A percentile compares a stretch with the other conserved stretches of the same genome.
phyloP scores from a whole-genome alignment of 768 basidiomycete genomes.

The Cystofilobasidium bisporidii region DNA sequence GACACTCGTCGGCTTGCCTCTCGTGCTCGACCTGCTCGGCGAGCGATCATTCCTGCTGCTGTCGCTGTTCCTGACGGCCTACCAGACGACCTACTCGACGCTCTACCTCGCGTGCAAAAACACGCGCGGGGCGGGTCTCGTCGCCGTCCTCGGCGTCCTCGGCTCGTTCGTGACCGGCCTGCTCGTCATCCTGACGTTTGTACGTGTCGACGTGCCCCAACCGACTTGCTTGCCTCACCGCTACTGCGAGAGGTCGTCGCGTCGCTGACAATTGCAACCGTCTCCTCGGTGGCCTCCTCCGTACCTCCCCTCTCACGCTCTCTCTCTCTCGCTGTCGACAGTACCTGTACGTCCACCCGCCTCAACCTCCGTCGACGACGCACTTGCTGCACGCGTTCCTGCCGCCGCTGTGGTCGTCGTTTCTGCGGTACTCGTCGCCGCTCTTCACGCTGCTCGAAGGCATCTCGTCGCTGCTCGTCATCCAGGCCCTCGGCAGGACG shows the following conservation, averaged over 20 bases:
- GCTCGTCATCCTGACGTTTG: slow-evolving; percentile 8
- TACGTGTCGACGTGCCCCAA: neutral
- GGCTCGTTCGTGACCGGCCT: slow-evolving; percentile 10
- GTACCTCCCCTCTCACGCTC: no score
- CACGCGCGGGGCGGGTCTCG: slow-evolving; percentile 36
- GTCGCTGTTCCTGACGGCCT: slow-evolving; percentile 38
- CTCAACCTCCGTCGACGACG: slow-evolving; percentile 15
- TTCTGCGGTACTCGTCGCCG: slow-evolving; percentile 62
- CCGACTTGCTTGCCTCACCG: neutral
- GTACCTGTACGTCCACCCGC: slow-evolving; percentile 36
- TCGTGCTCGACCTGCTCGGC: slow-evolving; percentile 38
- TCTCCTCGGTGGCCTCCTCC: no score
- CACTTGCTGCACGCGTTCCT: slow-evolving; percentile 21
- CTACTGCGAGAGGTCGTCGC: no score
- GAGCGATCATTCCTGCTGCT: slow-evolving; percentile 39
- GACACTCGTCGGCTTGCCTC: slow-evolving; percentile 38
- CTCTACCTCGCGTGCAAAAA: slow-evolving; percentile 38
- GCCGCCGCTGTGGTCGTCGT: slow-evolving; percentile 58
- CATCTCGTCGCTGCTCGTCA: slow-evolving; percentile 70
- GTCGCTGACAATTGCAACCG: no score
- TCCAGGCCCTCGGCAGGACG: slow-evolving; percentile 18
- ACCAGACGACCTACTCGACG: slow-evolving; percentile 39
- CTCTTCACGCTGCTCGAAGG: slow-evolving; percentile 74
- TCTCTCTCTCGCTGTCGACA: slow-evolving; percentile 30
- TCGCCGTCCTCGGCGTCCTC: slow-evolving; percentile 27